Evolutionary conservation across 140 eudicot genomes (phyloP), one percentile per base, ranked within the genome.

Genomic region (Stevia rebaudiana): DNA sequence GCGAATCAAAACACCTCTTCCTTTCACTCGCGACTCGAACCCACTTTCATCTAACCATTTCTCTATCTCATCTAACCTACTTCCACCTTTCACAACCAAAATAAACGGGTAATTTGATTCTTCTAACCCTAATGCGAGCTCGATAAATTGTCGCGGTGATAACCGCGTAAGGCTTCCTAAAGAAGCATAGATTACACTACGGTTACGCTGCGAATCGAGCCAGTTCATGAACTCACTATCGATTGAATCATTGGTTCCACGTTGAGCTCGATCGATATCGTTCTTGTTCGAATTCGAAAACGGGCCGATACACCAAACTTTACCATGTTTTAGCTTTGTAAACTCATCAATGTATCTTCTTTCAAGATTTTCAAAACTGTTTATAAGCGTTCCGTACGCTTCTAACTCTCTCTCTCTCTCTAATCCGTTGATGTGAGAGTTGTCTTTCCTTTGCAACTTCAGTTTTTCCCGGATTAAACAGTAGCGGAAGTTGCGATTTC

Each of bases 271-370:
- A 50, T 85, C 88, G 11, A 60, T 47, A n/a, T 37, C 60, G 8
- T 76, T 75, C 51, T 70, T 70, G 47, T 72, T 84, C 17, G 72
- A 73, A 9, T 76, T 61, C 2, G 86, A 82, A 17, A 82, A 58
- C 1, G 94, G 94, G 0, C 94, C 94, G 1, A 85, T 50, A 52
- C 88, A 79, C 79, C 79, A 78, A 59, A 77, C 71, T n/a, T 51
- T 77, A n/a, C 69, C 82, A 4, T 76, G 57, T 40, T 65, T 80
- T 1, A 75, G 2, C 31, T 54, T 72, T 2, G 61, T 59, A 41
- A 24, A 77, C 23, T 72, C 75, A 22, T 77, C 51, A 8, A 78
- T 46, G 40, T 78, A 73, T 36, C 61, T 52, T 40, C 2, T 16
- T 57, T 78, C 83, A 56, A 78, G 4, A 18, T 74, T 80, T 30